A percentile compares a stretch with the other conserved stretches of the same genome.
phyloP scores from a whole-genome alignment of 179 eudicot genomes.

The Camellia oleifera region DNA sequence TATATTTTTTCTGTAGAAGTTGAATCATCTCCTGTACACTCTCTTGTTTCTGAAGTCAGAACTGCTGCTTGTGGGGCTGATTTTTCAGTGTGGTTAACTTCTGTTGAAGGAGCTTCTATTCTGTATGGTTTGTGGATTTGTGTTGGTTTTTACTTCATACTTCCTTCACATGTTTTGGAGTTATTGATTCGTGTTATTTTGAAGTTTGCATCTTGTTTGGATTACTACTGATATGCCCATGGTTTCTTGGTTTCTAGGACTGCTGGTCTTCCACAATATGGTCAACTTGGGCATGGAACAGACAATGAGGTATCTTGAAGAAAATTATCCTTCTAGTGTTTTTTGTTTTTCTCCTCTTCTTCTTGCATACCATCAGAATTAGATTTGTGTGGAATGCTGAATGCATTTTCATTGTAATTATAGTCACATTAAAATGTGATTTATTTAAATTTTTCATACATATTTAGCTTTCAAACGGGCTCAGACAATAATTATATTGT shows the following conservation, averaged over 20 bases:
- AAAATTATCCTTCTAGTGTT: not conserved
- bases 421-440: not conserved
- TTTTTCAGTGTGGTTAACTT: slow-evolving; percentile 81
- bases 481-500: not conserved
- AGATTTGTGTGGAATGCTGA: not conserved
- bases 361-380: not conserved
- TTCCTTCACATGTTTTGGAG: not conserved
- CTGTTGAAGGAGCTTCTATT: slow-evolving; percentile 56
- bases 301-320: slow-evolving; percentile 75
- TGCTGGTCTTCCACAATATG: slow-evolving; percentile 98
- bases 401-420: not conserved
- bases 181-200: not conserved
- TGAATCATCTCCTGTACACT: slow-evolving; percentile 78
- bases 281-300: slow-evolving; percentile 99
- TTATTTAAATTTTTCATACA: not conserved
- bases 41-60: slow-evolving; percentile 69
- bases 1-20: slow-evolving; percentile 46
- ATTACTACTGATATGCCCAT: not conserved
- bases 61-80: slow-evolving; percentile 80
- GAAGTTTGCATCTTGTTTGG: slow-evolving; percentile 19
- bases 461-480: not conserved
- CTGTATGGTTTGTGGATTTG: slow-evolving; percentile 9
- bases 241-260: slow-evolving; percentile 63
- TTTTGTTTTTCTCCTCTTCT: not conserved
- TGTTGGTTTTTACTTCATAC: not conserved